Evolutionary conservation across 2,329 filamentous ascomycete genomes (phyloP).

Genomic region (Penicillium sp.): DNA sequence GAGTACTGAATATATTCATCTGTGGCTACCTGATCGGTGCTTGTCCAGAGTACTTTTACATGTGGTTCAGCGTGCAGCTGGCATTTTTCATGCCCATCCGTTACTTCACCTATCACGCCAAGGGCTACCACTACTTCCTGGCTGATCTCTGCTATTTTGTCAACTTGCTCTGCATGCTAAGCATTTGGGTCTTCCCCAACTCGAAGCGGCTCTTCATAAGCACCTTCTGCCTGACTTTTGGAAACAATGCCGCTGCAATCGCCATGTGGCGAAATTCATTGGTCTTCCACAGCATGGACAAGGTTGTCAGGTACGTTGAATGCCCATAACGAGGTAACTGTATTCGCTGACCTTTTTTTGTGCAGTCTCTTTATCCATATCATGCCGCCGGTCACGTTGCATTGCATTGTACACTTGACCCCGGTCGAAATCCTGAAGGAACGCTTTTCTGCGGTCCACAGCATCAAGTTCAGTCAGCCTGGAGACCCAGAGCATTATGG

Average conservation of each 20-base stretch:
- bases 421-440: slow-evolving; percentile 62
- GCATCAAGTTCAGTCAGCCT: slow-evolving; percentile 67
- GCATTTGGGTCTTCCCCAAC: slow-evolving; percentile 84
- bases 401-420: slow-evolving; percentile 85
- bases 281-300: slow-evolving; percentile 98
- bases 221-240: slow-evolving; percentile 87
- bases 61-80: slow-evolving; percentile 87
- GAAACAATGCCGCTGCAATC: slow-evolving; percentile 96
- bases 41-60: slow-evolving; percentile 79
- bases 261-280: slow-evolving; percentile 99
- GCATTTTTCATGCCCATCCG: slow-evolving; percentile 97
- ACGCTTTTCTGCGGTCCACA: slow-evolving; percentile 81
- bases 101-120: slow-evolving; percentile 84
- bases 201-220: slow-evolving; percentile 92
- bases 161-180: slow-evolving; percentile 78
- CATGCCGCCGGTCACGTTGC: slow-evolving; percentile 92
- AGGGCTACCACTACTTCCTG: slow-evolving; percentile 94
- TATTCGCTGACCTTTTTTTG: slow-evolving; percentile 2
- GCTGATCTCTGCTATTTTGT: slow-evolving; percentile 98
- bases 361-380: slow-evolving; percentile 93
- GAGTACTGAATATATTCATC: slow-evolving; percentile 95
- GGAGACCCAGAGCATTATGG: slow-evolving; percentile 78
- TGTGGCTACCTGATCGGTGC: slow-evolving; percentile 91
- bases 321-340: background rate
- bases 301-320: slow-evolving; percentile 73